phyloP scores from a whole-genome alignment of 306 rosid species.

The Fragaria nilgerrensis region DNA sequence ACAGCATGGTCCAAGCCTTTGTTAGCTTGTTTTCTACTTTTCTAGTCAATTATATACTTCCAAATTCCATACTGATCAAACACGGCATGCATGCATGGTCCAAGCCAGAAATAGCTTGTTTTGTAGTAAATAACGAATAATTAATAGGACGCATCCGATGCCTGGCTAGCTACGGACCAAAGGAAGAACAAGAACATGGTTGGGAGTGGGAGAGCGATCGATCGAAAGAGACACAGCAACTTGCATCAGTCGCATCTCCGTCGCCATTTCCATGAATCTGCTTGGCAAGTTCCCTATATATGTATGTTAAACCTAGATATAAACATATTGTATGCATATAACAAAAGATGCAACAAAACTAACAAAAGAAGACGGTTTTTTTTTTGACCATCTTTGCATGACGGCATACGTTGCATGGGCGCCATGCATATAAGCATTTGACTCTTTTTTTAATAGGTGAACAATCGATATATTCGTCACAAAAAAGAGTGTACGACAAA shows the following conservation, averaged over 20 bases:
- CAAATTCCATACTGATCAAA: background rate
- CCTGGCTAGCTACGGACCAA: background rate
- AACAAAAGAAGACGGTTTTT: background rate
- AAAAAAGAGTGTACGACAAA: background rate
- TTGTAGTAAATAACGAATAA: background rate
- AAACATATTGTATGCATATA: background rate
- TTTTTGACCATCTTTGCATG: background rate
- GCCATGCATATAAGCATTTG: background rate
- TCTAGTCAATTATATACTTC: background rate
- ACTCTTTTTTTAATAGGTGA: background rate
- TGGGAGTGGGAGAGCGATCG: background rate
- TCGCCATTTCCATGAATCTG: background rate
- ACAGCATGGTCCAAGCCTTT: too few relatives aligned
- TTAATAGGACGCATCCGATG: background rate
- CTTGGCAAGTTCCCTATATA: background rate
- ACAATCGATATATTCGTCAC: background rate
- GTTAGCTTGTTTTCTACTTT: background rate
- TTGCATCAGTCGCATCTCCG: background rate
- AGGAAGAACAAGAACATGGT: background rate
- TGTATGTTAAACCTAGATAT: background rate
- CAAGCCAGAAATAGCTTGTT: background rate
- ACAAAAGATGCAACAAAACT: background rate
- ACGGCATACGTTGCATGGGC: background rate
- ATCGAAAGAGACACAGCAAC: slow-evolving; percentile 7
- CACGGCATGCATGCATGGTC: background rate